A percentile compares a stretch with the other conserved stretches of the same genome.
Conservation (phyloP, 2,329 filamentous ascomycete genomes). For the Chaetomium strumarium region DNA sequence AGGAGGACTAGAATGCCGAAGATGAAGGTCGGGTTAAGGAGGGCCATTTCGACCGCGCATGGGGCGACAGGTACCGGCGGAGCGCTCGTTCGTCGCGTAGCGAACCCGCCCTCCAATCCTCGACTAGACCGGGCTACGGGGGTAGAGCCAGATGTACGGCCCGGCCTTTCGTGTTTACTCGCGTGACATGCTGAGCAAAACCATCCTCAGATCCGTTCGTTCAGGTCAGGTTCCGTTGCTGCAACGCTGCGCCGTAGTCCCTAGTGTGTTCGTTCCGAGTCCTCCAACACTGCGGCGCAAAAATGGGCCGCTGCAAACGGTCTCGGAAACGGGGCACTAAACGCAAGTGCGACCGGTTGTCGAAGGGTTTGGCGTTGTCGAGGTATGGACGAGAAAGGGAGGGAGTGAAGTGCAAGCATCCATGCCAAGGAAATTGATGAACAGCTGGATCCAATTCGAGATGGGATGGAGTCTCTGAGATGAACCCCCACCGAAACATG, state of each 20-base stretch:
- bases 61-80: conserved; percentile 14
- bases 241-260: neutral
- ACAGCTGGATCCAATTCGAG: conserved; percentile 13
- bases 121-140: conserved; percentile 4
- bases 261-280: neutral
- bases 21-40: conserved; percentile 72
- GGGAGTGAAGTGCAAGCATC: conserved; percentile 5
- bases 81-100: neutral
- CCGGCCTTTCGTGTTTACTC: conserved; percentile 14
- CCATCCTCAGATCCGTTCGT: conserved; percentile 17
- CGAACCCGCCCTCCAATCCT: conserved; percentile 9
- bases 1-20: conserved; percentile 78
- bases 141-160: conserved; percentile 13
- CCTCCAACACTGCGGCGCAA: conserved; percentile 2
- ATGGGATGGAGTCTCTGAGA: conserved; percentile 1
- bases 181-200: conserved; percentile 16
- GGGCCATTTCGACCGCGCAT: conserved; percentile 47
- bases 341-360: neutral
- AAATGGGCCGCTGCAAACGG: neutral
- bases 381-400: neutral
- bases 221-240: neutral
- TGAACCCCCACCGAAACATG: too few species aligned
- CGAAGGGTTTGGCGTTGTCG: neutral
- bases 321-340: neutral
- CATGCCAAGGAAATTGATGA: conserved; percentile 14